These are phyloP conservation scores for Apodospora peruviana DNA, from an alignment of 495 filamentous ascomycete species.

Conservation along the genomic window DNA sequence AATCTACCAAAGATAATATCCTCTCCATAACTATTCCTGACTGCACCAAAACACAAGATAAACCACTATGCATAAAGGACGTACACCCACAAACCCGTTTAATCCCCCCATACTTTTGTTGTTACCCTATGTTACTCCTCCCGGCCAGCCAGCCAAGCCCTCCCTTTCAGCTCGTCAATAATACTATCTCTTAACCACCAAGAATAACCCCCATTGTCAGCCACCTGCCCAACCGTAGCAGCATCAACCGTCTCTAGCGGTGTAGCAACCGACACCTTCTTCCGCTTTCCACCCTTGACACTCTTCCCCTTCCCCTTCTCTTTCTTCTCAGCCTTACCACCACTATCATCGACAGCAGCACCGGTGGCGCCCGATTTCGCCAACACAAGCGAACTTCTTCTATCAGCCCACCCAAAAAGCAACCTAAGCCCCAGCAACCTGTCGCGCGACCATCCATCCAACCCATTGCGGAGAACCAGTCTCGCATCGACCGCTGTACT, in stretches of 20 bases:
- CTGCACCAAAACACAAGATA: too few species aligned
- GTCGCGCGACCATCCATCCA: conserved; percentile 59
- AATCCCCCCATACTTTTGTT: too few species aligned
- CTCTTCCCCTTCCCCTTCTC: conserved; percentile 24
- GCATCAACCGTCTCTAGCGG: not conserved
- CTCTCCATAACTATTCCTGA: too few species aligned
- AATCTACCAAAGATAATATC: too few species aligned
- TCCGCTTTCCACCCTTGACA: not conserved
- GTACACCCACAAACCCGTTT: too few species aligned
- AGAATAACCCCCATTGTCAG: not conserved
- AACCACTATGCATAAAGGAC: too few species aligned
- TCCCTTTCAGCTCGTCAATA: conserved; percentile 51
- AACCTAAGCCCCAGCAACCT: conserved; percentile 67
- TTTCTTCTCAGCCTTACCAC: conserved; percentile 13
- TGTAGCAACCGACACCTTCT: conserved; percentile 2
- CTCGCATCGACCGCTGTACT: conserved; percentile 72
- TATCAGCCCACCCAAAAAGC: conserved; percentile 76
- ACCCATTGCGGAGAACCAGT: conserved; percentile 60
- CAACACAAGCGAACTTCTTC: conserved; percentile 11
- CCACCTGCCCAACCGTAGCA: conserved; percentile 11
- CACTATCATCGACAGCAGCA: not conserved
- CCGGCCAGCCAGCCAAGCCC: conserved; percentile 45
- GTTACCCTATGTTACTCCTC: too few species aligned
- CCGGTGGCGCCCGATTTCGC: not conserved
- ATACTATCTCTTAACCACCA: conserved; percentile 48